These are phyloP conservation scores for Mortierella sp. DNA, from an alignment of 371 early-diverging fungal species.

Conservation along the genomic window DNA sequence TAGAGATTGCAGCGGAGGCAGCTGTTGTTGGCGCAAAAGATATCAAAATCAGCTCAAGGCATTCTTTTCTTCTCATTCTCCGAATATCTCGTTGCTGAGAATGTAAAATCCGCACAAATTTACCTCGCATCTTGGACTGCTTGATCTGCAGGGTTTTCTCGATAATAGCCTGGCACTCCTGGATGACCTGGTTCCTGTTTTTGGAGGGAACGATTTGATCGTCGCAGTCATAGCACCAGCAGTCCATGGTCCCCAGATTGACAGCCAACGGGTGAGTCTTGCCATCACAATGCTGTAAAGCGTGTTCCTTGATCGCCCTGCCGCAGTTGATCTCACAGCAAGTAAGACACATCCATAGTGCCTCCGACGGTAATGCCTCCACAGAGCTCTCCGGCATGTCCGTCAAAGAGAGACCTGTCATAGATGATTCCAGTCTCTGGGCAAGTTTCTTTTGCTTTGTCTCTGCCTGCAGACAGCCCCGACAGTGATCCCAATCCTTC, in stretches of 20 bases:
- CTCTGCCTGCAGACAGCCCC: slow-evolving; percentile 15
- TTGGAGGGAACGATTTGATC: slow-evolving; percentile 30
- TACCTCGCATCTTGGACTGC: slow-evolving; percentile 38
- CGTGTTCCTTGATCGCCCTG: slow-evolving; percentile 34
- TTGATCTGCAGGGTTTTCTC: slow-evolving; percentile 19
- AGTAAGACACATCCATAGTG: slow-evolving; percentile 52
- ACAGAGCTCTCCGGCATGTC: slow-evolving; percentile 1
- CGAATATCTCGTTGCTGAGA: too few relatives aligned
- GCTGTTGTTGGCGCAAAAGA: neutral
- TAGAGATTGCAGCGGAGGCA: slow-evolving; percentile 17
- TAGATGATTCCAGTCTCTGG: slow-evolving; percentile 2
- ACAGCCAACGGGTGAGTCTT: slow-evolving; percentile 45
- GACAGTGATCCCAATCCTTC: slow-evolving; percentile 46
- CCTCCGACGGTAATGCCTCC: slow-evolving; percentile 23
- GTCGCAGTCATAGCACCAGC: slow-evolving; percentile 56
- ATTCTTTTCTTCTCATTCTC: too few relatives aligned
- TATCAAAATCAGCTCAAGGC: too few relatives aligned
- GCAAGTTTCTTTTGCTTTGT: slow-evolving; percentile 12
- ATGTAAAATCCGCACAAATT: too few relatives aligned
- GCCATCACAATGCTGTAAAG: slow-evolving; percentile 23
- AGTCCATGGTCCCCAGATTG: slow-evolving; percentile 31
- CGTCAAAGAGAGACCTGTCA: slow-evolving; percentile 2
- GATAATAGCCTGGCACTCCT: slow-evolving; percentile 31
- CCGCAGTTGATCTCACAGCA: slow-evolving; percentile 54
- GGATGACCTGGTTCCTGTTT: slow-evolving; percentile 34